These are phyloP conservation scores for Senna tora DNA, from an alignment of 306 rosid genomes.

Conservation along the genomic window DNA sequence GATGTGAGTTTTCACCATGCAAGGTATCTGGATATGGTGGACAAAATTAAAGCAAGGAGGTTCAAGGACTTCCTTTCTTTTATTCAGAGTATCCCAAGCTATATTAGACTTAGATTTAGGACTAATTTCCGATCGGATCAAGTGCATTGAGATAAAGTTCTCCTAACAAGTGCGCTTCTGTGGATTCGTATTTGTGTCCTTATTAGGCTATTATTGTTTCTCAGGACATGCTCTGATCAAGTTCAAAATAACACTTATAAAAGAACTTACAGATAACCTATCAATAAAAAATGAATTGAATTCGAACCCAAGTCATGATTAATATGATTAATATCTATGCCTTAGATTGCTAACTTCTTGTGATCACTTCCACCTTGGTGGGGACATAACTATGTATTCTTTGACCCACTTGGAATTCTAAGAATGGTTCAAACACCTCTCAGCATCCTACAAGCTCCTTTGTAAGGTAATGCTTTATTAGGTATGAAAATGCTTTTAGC, in stretches of 20 bases:
- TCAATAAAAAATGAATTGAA: no score
- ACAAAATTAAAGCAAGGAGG: conserved; percentile 40
- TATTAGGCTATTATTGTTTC: no score
- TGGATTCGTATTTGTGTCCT: no score
- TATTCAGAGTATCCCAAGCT: no score
- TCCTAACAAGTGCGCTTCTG: no score
- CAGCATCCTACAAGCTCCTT: not conserved
- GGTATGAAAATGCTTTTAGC: not conserved
- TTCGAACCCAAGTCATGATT: no score
- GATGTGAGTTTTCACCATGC: conserved; percentile 53
- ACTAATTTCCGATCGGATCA: no score
- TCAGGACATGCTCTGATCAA: no score
- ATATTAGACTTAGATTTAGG: no score
- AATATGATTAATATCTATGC: not conserved
- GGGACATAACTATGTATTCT: conserved; percentile 1
- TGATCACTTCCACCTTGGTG: not conserved
- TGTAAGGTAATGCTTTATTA: not conserved
- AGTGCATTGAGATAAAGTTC: no score
- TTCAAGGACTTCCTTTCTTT: conserved; percentile 8
- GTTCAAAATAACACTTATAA: no score
- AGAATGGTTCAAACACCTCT: not conserved
- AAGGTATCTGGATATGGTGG: conserved; percentile 45
- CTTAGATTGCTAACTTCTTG: conserved; percentile 6
- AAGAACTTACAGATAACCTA: no score
- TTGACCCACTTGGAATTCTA: not conserved